These are phyloP conservation scores for Erodium maritimum DNA, from an alignment of 345 rosid species.

Conservation along the genomic window DNA sequence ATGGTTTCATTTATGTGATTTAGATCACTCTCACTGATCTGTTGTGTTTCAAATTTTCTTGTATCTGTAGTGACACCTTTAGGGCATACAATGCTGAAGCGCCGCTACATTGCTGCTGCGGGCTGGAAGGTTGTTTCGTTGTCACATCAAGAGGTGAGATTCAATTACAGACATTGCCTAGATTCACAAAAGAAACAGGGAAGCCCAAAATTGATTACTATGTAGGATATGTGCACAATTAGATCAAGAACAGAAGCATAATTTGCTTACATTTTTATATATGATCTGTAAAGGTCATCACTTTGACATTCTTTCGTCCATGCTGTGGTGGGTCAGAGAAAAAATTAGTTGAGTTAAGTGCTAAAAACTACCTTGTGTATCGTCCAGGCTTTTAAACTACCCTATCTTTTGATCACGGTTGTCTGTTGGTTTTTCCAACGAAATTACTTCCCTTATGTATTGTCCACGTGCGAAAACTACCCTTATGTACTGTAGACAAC, in stretches of 20 bases:
- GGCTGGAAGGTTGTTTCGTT: slow-evolving; percentile 82
- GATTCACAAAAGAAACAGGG: not conserved
- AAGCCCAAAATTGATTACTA: not conserved
- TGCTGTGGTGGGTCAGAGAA: not conserved
- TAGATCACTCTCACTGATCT: not conserved
- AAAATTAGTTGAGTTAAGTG: no score
- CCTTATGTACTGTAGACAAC: no score
- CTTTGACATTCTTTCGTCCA: not conserved
- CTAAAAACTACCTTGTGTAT: no score
- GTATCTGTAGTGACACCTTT: slow-evolving; percentile 55
- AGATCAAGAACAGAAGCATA: not conserved
- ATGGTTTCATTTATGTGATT: not conserved
- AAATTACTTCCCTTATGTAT: no score
- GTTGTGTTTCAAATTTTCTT: not conserved
- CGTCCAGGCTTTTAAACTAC: no score
- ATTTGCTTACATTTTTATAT: no score
- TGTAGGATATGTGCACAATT: not conserved
- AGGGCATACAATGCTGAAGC: slow-evolving; percentile 80
- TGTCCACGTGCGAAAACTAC: no score
- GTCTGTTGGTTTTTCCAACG: no score
- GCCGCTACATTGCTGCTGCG: slow-evolving; percentile 59
- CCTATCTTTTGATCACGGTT: no score
- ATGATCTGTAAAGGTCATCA: not conserved
- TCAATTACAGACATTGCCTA: slow-evolving; percentile 2
- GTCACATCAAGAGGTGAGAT: slow-evolving; percentile 67